These are phyloP conservation scores for Neocallimastix lanati DNA, from an alignment of 192 early-diverging fungal species.

Conservation along the genomic window DNA sequence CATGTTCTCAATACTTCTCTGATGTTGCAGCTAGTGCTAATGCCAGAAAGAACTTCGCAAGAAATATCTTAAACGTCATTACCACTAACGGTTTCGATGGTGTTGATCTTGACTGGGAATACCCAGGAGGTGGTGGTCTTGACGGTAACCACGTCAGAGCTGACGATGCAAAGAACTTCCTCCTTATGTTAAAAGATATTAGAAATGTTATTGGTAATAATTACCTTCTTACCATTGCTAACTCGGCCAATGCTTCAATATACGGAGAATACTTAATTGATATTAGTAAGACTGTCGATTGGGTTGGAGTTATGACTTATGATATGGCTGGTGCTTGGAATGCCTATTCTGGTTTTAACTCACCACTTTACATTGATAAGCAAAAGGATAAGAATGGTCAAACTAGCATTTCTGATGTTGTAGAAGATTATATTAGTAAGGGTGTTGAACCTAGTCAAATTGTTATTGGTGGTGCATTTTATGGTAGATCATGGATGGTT, in stretches of 20 bases:
- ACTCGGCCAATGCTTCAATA: neutral
- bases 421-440: conserved; percentile 42
- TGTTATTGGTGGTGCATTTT: conserved; percentile 81
- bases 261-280: conserved; percentile 2
- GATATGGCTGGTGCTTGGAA: conserved; percentile 4
- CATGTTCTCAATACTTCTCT: conserved; percentile 45
- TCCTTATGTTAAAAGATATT: conserved; percentile 15
- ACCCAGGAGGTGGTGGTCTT: conserved; percentile 30
- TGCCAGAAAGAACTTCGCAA: conserved; percentile 31
- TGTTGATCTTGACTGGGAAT: conserved; percentile 49
- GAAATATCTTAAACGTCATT: conserved; percentile 31
- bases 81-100: conserved; percentile 36
- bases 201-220: conserved; percentile 7
- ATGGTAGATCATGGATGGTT: conserved; percentile 10
- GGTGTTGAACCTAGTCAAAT: conserved; percentile 71
- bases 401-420: conserved; percentile 19
- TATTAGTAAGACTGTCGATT: conserved; percentile 1
- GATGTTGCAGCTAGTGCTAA: conserved; percentile 23
- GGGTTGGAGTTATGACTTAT: conserved; percentile 2
- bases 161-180: conserved; percentile 16
- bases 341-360: conserved; percentile 1
- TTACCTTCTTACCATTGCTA: conserved; percentile 1
- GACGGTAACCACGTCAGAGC: conserved; percentile 26
- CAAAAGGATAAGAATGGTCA: conserved; percentile 1
- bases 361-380: conserved; percentile 2